phyloP scores from a whole-genome alignment of 2,329 filamentous ascomycete genomes.

The Pseudopithomyces maydicus region DNA sequence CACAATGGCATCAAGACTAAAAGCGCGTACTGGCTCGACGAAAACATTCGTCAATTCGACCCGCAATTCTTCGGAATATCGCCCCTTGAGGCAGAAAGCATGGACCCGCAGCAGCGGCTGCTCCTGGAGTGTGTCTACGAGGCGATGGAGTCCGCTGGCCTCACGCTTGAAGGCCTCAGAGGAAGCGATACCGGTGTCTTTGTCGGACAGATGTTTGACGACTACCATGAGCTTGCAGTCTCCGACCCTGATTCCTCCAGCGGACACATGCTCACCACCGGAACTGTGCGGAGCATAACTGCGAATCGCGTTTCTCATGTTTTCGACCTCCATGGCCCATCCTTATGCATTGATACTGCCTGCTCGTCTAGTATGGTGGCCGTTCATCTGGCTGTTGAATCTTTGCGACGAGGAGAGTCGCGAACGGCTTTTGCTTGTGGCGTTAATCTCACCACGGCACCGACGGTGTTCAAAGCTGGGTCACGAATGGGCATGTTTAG shows the following conservation, averaged over 20 bases:
- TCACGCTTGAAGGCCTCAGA: constrained; percentile 13
- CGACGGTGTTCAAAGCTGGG: constrained; percentile 18
- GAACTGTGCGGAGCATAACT: constrained; percentile 25
- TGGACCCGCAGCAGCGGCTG: constrained; percentile 32
- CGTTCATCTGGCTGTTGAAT: constrained; percentile 22
- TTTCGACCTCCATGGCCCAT: constrained; percentile 41
- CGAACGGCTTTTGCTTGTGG: constrained; percentile 17
- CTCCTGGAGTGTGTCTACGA: constrained; percentile 6
- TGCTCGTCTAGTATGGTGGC: constrained; percentile 40
- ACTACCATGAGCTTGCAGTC: constrained; percentile 19
- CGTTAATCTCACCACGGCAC: constrained; percentile 2
- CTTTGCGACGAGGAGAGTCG: constrained; percentile 14
- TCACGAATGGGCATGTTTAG: constrained; percentile 30
- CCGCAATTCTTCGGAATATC: constrained; percentile 34
- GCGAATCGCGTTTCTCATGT: constrained; percentile 43
- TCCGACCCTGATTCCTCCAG: background rate
- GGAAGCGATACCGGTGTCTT: constrained; percentile 18
- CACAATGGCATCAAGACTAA: constrained; percentile 9
- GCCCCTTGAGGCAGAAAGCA: constrained; percentile 21
- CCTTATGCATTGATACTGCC: constrained; percentile 43
- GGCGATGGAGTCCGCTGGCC: constrained; percentile 18
- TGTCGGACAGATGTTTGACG: constrained; percentile 16
- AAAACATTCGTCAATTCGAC: constrained; percentile 41
- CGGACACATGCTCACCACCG: constrained; percentile 21
- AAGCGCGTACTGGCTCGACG: constrained; percentile 13